Percentiles rank a stretch among this genome's conserved stretches.
Evolutionary conservation across 1,284 basidiomycete species (phyloP).

Genomic region (Leccinum fallax): DNA sequence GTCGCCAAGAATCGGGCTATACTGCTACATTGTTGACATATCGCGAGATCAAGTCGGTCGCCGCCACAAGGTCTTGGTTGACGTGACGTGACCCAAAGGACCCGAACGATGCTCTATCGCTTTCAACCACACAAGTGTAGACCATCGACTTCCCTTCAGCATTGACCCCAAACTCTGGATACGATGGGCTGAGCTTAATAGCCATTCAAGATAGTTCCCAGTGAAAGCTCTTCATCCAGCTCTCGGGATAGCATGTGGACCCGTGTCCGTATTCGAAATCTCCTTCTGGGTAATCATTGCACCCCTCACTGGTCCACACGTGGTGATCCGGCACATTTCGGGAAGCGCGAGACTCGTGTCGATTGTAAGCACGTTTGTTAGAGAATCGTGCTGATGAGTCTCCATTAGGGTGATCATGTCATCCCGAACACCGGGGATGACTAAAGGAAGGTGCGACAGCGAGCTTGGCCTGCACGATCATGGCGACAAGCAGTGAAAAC

Average conservation of each 20-base stretch:
- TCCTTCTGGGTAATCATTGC: background rate
- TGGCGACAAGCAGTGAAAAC: background rate
- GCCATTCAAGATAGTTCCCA: background rate
- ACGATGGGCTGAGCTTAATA: background rate
- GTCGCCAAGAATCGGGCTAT: background rate
- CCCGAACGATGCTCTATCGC: background rate
- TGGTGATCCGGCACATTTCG: background rate
- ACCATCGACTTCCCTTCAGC: background rate
- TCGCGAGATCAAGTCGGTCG: background rate
- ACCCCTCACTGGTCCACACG: background rate
- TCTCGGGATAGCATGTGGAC: too few species aligned
- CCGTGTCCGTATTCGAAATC: background rate
- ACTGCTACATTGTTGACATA: background rate
- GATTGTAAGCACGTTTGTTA: background rate
- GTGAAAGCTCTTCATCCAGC: background rate
- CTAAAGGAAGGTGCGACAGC: background rate
- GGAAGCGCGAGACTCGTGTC: background rate
- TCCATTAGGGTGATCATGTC: background rate
- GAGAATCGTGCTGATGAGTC: background rate
- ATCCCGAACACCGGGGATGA: background rate
- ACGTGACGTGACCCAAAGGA: background rate
- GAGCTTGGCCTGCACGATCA: background rate
- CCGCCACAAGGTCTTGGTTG: background rate
- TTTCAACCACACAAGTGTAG: background rate
- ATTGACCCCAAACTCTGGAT: background rate